Conservation (phyloP, 768 basidiomycete genomes). For the Crassisporium funariophilum region DNA sequence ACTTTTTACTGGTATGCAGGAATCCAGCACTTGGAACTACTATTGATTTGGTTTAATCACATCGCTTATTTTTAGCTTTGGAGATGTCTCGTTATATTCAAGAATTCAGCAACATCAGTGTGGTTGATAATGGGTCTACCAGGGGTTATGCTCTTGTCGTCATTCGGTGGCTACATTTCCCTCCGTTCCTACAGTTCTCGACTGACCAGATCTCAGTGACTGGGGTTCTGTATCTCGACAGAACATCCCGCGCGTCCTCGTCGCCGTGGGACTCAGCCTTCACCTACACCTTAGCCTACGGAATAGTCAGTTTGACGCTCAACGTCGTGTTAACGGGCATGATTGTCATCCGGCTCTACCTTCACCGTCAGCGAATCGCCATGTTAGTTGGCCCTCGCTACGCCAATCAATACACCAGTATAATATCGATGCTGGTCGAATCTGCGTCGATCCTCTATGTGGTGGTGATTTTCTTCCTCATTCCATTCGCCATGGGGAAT, state of each 20-base stretch:
- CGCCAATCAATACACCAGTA: conserved; percentile 14
- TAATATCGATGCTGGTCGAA: conserved; percentile 19
- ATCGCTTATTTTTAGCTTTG: conserved; percentile 13
- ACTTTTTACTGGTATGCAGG: conserved; percentile 18
- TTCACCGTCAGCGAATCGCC: conserved; percentile 11
- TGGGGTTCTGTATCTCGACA: conserved; percentile 4
- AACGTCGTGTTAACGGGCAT: conserved; percentile 16
- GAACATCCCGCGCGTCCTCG: conserved; percentile 2
- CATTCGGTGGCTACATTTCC: conserved; percentile 8
- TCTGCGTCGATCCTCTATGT: conserved; percentile 15
- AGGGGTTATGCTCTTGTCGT: conserved; percentile 3
- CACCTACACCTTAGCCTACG: conserved; percentile 5
- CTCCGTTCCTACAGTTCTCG: background rate
- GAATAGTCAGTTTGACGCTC: conserved; percentile 5
- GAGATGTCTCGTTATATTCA: conserved; percentile 21
- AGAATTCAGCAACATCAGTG: conserved; percentile 6
- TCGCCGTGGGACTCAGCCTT: conserved; percentile 2
- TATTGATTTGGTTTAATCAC: background rate
- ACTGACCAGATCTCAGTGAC: conserved; percentile 1
- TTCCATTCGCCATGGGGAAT: conserved; percentile 8
- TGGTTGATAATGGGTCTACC: conserved; percentile 9
- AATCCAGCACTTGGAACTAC: background rate
- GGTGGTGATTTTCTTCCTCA: conserved; percentile 10
- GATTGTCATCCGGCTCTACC: conserved; percentile 16
- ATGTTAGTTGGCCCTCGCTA: conserved; percentile 11